Base-by-base conservation (phyloP, 352 stramenopile genomes). In the Phytophthora kernoviae region DNA sequence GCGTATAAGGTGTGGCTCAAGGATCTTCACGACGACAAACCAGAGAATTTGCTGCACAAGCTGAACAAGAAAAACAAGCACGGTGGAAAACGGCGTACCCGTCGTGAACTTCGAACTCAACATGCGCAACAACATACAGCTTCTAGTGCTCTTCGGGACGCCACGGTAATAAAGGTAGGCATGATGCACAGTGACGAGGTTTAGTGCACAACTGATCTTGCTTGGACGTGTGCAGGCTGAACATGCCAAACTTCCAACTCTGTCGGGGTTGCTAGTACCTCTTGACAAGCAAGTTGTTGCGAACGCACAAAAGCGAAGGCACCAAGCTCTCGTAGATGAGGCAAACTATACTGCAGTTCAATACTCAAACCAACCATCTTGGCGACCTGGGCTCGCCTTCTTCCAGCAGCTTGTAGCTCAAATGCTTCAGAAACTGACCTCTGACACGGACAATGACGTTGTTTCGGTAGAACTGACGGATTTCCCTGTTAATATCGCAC, bases 111-210 rank as follows among this genome's bases (percentile, higher is more conserved):
- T 63, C 62, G 51, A 24, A 18, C 33, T 9, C 41, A 61, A 2
- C 81, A 81, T 20, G 65, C 73, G 17, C 57, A 73, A n/a, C 66
- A 88, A 26, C 68, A 79, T 22, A 90, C 81, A 0, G 52, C 75
- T 39, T 71, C 78, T 11, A 90, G 81, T 26, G 54, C 74, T 7
- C 68, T 72, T 1, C 88, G 88, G 54, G 62, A 81, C 33, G 36
- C 73, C 10, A 50, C 50, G 6, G 20, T 62, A 24, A 65, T 56
- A n/a, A 58, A 76, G 51, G 60, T 75, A 52, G 34, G 22, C 44
- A 24, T n/a, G 17, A 7, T 39, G 33, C 30, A 20, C 11, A 12
- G 4, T 14, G 15, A 40, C 11, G 0, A 40, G 9, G 4, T 5
- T 43, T 11, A 43, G 18, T 14, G 3, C 24, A 6, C 24, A 30